Percentiles rank a stretch among this genome's conserved stretches.
These are phyloP conservation scores for Diaporthe ilicicola DNA, from an alignment of 2,329 filamentous ascomycete species.

Conservation along the genomic window DNA sequence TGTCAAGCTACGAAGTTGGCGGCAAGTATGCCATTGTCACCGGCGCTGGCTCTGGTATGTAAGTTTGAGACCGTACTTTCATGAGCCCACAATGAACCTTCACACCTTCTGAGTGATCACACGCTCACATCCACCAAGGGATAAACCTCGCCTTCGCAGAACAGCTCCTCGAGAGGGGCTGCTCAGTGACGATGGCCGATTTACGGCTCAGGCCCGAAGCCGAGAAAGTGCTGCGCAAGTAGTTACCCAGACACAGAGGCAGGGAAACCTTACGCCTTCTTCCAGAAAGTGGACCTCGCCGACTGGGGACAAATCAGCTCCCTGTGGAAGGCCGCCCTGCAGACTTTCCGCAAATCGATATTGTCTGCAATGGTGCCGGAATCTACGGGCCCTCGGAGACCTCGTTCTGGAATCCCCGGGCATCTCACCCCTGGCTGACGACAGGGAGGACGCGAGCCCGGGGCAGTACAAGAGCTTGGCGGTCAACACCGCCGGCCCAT, in stretches of 20 bases:
- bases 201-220: constrained; percentile 46
- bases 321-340: constrained; percentile 36
- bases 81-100: not conserved
- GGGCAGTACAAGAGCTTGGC: constrained; percentile 39
- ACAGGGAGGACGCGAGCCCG: constrained; percentile 34
- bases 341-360: constrained; percentile 33
- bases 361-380: constrained; percentile 35
- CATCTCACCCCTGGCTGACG: constrained; percentile 34
- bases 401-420: constrained; percentile 42
- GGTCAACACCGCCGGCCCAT: constrained; percentile 42
- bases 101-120: not conserved
- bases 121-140: constrained; percentile 36
- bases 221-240: constrained; percentile 42
- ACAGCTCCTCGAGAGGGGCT: constrained; percentile 45
- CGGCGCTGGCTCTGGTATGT: constrained; percentile 42
- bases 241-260: constrained; percentile 36
- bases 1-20: not conserved
- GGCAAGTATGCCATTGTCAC: constrained; percentile 45
- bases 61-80: not conserved
- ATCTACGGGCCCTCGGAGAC: constrained; percentile 41
- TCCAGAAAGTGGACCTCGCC: constrained; percentile 47
- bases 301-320: constrained; percentile 45
- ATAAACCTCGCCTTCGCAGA: constrained; percentile 48
- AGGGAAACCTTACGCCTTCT: constrained; percentile 41
- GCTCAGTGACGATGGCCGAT: constrained; percentile 49